phyloP scores from a whole-genome alignment of 192 early-diverging fungal genomes.

The Phycomyces blakesleeanus region DNA sequence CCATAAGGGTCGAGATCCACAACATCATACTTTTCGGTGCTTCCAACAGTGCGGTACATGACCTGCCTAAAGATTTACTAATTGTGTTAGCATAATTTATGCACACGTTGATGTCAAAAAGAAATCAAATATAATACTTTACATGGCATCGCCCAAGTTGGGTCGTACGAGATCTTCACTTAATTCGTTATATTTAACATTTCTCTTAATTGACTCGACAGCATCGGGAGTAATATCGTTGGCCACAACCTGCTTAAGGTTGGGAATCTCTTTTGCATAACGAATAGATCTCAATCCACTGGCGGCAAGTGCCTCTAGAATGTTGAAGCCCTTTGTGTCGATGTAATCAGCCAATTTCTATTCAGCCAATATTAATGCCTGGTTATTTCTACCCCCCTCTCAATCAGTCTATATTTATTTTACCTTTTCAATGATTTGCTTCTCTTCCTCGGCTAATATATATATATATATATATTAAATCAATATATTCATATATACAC shows the following conservation, averaged over 20 bases:
- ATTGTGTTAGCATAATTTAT: neutral
- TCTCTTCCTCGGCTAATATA: constrained; percentile 4
- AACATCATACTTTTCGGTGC: constrained; percentile 66
- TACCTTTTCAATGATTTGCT: constrained; percentile 11
- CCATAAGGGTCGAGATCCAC: constrained; percentile 98
- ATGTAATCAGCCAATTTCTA: constrained; percentile 13
- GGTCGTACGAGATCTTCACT: constrained; percentile 68
- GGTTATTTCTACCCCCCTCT: neutral
- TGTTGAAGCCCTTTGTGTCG: constrained; percentile 41
- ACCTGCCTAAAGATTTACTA: constrained; percentile 40
- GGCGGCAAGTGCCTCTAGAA: constrained; percentile 93
- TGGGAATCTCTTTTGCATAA: constrained; percentile 92
- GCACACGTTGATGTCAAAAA: neutral
- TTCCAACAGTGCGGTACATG: constrained; percentile 64
- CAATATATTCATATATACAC: neutral
- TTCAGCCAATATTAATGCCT: neutral
- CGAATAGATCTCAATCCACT: constrained; percentile 93
- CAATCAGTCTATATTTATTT: neutral
- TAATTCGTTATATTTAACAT: constrained; percentile 80
- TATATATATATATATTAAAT: neutral
- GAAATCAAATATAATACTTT: constrained; percentile 15
- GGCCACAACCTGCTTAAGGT: constrained; percentile 73
- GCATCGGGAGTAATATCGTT: constrained; percentile 93
- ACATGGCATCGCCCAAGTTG: constrained; percentile 85
- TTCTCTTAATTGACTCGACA: constrained; percentile 82